Evolutionary conservation across 1,284 basidiomycete species (phyloP), one percentile per base, ranked within the genome.

Genomic region (Heterobasidion irregulare): DNA sequence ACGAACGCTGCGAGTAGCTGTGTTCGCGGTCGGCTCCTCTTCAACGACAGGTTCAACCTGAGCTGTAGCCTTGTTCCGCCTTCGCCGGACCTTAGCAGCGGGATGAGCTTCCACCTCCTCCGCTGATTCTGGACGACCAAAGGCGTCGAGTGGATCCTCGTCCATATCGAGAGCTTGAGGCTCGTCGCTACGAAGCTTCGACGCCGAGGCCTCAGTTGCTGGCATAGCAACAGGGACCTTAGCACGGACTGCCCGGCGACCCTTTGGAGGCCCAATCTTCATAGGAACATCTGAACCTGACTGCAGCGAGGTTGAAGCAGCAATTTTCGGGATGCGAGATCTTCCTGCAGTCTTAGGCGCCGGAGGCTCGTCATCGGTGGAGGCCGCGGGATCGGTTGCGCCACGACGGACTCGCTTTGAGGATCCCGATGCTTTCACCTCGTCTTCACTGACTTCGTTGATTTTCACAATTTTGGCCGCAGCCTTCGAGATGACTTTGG

Each of bases 61-160:
- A 6, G 41, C 51, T 19, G 26, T 26, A 6, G 7, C n/a, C 8
- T n/a, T 10, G 38, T n/a, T 41, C n/a, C 38, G 38, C n/a, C 54
- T 47, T 6, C 62, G 61, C 19, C 55, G 57, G 15, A 53, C 53
- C 15, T 56, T 58, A n/a, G 57, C 43, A 2, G 56, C 55, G n/a
- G 38, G 38, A 8, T 10, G 38, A 2, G 55, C 38, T 6, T 53
- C 35, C 9, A 51, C 45, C 7, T 52, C 53, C 16, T 60, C 62
- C 6, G 53, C 38, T 5, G 58, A 56, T 2, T 64, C 63, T 6
- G 62, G 54, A 15, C 55, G 58, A 8, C 57, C 57, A 2, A 57
- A 59, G 7, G 61, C 18, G 34, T 62, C 63, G 2, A 57, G 58
- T 1, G 57, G 58, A 35, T 61, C 63, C 35, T 62, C 54, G 16